Evolutionary conservation across 2,329 filamentous ascomycete species (phyloP), one percentile per base, ranked within the genome.

Genomic region (Ophiosphaerella narmari): DNA sequence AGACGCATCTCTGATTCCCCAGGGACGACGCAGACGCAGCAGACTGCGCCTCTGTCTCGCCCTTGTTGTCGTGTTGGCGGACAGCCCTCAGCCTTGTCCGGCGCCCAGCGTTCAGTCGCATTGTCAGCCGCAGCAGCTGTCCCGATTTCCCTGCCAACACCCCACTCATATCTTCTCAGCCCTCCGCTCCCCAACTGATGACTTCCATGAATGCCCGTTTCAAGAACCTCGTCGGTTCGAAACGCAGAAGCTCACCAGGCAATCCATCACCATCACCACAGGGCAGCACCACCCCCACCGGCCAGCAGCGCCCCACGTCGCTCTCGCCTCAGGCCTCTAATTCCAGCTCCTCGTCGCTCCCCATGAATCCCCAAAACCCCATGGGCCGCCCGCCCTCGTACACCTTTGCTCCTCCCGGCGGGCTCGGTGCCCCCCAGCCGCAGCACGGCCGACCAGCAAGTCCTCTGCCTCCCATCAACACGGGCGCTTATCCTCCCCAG

Each of bases 171-270:
- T 46, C 51, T 46, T 52, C 55, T 56, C 60, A 51, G 48, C 56
- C 55, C 53, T 49, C 45, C 50, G 48, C 58, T 54, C 52, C 44
- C 48, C 47, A 50, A 54, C 79, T 77, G 80, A 89, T 89, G 86
- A 89, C 84, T 82, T 89, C 86, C 82, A 83, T 89, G 84, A 90
- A 89, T 81, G 84, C 85, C 74, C 86, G 87, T 77, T 85, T 90
- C 75, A 89, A 89, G 81, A 83, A 84, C 81, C 82, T 91, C 79
- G 87, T 88, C 78, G 88, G 90, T 81, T 87, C 87, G 78, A 90
- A 89, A 83, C 86, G 88, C 77, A 89, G 86, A 80, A 68, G 65
- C 50, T 87, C 86, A 54, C 80, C 80, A 63, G 80, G 79, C 72
- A 78, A 74, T 72, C 73, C 73, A 48, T 65, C 69, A 44, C 64